Evolutionary conservation across 202 grass and related monocot genomes (phyloP).

Genomic region (Setaria viridis): DNA sequence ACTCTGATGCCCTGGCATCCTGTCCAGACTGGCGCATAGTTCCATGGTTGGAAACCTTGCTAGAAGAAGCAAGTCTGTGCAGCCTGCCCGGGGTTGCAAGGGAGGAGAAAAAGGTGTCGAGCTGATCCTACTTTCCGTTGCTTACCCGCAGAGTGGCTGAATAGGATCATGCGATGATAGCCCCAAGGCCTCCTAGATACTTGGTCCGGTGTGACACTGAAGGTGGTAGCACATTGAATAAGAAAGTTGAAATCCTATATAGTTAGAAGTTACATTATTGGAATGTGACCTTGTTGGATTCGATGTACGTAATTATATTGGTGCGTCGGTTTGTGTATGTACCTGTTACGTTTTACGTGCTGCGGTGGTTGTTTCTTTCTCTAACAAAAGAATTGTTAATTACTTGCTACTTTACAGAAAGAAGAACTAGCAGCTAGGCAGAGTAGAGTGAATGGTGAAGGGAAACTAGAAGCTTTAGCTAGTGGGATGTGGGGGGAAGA

Average conservation of each 20-base stretch:
- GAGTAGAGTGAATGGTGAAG: not conserved
- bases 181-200: not conserved
- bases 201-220: no score
- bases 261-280: no score
- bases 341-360: no score
- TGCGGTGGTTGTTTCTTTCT: no score
- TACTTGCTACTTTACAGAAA: no score
- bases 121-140: not conserved
- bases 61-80: not conserved
- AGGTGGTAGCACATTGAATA: conserved; percentile 3
- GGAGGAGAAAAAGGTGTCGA: conserved; percentile 34
- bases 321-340: no score
- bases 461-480: not conserved
- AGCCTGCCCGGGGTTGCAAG: not conserved
- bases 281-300: no score
- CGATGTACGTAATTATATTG: no score
- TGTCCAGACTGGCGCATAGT: conserved; percentile 1
- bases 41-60: not conserved
- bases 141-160: not conserved
- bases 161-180: not conserved
- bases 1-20: not conserved
- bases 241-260: not conserved
- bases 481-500: not conserved
- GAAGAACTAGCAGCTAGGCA: not conserved
- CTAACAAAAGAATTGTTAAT: no score